Percentiles rank a stretch among this genome's conserved stretches.
Evolutionary conservation across 768 basidiomycete genomes (phyloP).

Genomic region (Hydnomerulius pinastri): DNA sequence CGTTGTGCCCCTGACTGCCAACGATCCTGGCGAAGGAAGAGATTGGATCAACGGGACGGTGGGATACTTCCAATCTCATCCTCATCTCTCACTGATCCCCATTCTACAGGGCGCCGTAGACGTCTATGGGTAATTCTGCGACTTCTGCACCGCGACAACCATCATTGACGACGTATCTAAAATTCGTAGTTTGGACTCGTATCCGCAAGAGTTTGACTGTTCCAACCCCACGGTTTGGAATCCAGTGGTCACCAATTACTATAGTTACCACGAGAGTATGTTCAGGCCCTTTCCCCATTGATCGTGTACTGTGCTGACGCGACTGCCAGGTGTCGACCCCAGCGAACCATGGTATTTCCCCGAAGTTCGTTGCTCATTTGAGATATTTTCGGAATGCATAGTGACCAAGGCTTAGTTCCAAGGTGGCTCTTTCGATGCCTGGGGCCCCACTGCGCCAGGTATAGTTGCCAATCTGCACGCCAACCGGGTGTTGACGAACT

Average conservation of each 20-base stretch:
- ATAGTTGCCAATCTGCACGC: neutral
- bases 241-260: slow-evolving; percentile 63
- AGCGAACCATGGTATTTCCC: slow-evolving; percentile 72
- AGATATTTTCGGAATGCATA: slow-evolving; percentile 7
- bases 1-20: slow-evolving; percentile 73
- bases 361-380: slow-evolving; percentile 42
- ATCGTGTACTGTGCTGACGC: slow-evolving; percentile 23
- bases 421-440: slow-evolving; percentile 80
- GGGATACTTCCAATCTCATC: slow-evolving; percentile 16
- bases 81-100: slow-evolving; percentile 3
- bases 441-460: slow-evolving; percentile 76
- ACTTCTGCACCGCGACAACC: neutral
- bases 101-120: slow-evolving; percentile 64
- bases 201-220: slow-evolving; percentile 82
- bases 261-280: slow-evolving; percentile 56
- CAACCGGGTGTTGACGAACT: slow-evolving; percentile 1
- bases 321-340: slow-evolving; percentile 42
- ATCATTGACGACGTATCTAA: slow-evolving; percentile 1
- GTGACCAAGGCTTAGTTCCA: slow-evolving; percentile 50
- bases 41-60: slow-evolving; percentile 77
- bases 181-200: slow-evolving; percentile 55
- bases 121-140: slow-evolving; percentile 52
- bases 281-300: neutral
- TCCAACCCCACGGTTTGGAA: slow-evolving; percentile 69
- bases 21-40: slow-evolving; percentile 57